These are phyloP conservation scores for Fragaria iinumae DNA, from an alignment of 306 rosid genomes.

Conservation along the genomic window DNA sequence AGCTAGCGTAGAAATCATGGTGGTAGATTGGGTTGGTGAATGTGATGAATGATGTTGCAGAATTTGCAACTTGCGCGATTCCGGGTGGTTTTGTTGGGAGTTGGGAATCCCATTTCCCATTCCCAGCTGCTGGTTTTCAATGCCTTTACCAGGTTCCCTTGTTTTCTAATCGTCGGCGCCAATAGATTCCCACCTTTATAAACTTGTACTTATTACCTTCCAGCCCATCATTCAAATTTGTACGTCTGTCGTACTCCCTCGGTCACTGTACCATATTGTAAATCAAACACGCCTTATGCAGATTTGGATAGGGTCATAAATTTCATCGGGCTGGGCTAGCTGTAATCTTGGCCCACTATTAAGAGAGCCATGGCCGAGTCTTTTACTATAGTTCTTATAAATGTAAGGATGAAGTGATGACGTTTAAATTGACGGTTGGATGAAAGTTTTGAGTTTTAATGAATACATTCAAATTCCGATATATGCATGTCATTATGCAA, in stretches of 20 bases:
- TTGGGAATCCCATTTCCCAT: background rate
- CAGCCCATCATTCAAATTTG: background rate
- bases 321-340: too few relatives aligned
- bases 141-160: background rate
- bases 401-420: too few relatives aligned
- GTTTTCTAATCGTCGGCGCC: background rate
- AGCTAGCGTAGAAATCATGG: background rate
- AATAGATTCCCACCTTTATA: background rate
- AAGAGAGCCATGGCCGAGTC: too few relatives aligned
- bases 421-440: too few relatives aligned
- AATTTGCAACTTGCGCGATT: background rate
- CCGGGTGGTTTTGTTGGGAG: background rate
- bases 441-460: too few relatives aligned
- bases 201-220: background rate
- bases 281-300: too few relatives aligned
- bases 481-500: too few relatives aligned
- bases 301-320: too few relatives aligned
- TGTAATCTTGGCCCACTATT: too few relatives aligned
- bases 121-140: constrained; percentile 7
- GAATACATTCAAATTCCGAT: too few relatives aligned
- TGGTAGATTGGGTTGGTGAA: background rate
- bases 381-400: too few relatives aligned
- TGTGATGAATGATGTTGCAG: background rate
- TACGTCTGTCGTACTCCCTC: background rate
- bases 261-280: background rate